Evolutionary conservation across 108 stramenopile genomes (phyloP), one percentile per base, ranked within the genome.

Genomic region (Cafeteria roenbergensis): DNA sequence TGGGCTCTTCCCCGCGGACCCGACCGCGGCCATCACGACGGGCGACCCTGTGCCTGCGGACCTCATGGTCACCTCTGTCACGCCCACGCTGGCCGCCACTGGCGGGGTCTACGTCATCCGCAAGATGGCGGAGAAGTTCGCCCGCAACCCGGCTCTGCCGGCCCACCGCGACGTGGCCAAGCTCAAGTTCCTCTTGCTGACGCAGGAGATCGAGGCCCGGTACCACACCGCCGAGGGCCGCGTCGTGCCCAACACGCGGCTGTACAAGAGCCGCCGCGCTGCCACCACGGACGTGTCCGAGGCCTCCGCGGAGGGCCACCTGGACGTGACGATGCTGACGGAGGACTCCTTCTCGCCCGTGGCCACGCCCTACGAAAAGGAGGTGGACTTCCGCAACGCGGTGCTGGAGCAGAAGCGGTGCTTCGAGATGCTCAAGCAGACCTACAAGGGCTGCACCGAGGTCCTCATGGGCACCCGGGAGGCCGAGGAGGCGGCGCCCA

Each of bases 61-160:
- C n/a, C n/a, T n/a, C n/a, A 34, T 62, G 24, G 14, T 63, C n/a
- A 63, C 62, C 8, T 37, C 60, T 8, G 62, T 38, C 25, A 24
- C 51, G 51, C 22, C 22, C n/a, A 52, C 22, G 51, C 22, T 52
- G 24, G 24, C n/a, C 22, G 51, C 22, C 51, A 57, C 56, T 14
- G 56, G 36, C 27, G 58, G 52, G 8, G 74, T 71, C 35, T 69
- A 76, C 1, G 17, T 36, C 27, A 71, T 81, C 22, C 58, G 57
- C 37, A 80, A 80, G 60, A 82, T 84, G 80, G 78, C 80, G 35
- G 66, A 80, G 36, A 72, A 77, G 59, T 84, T 71, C 58, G 77
- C 42, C 30, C 64, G 77, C 8, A 63, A 83, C 34, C 63, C 22
- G 8, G 63, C 34, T 8, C 51, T 52, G 36, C 32, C 48, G 8